These are phyloP conservation scores for Phytophthora meadii DNA, from an alignment of 352 stramenopile genomes.

Conservation along the genomic window DNA sequence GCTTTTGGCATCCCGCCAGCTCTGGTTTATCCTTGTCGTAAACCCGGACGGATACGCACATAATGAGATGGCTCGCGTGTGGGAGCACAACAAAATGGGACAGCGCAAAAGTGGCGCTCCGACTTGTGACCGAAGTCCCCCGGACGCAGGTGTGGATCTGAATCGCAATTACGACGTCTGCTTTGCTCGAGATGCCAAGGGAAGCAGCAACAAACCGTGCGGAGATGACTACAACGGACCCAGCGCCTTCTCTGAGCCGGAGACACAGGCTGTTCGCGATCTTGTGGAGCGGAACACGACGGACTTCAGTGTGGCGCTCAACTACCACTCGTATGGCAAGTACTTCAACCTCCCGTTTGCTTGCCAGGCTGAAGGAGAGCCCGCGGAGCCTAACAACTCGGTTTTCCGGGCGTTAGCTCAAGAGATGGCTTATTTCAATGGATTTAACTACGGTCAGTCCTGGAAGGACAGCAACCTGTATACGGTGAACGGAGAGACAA, in stretches of 20 bases:
- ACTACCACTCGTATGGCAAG: conserved; percentile 88
- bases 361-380: conserved; percentile 67
- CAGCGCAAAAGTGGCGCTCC: conserved; percentile 75
- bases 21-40: conserved; percentile 87
- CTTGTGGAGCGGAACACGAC: conserved; percentile 62
- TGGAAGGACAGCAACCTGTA: conserved; percentile 89
- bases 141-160: conserved; percentile 73
- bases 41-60: conserved; percentile 86
- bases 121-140: conserved; percentile 38
- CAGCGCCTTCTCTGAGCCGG: conserved; percentile 79
- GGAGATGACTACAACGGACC: conserved; percentile 79
- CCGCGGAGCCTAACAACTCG: conserved; percentile 34
- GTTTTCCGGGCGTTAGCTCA: conserved; percentile 62
- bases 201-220: conserved; percentile 72
- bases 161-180: conserved; percentile 90
- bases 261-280: conserved; percentile 75
- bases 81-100: conserved; percentile 50
- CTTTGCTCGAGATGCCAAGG: conserved; percentile 65
- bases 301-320: conserved; percentile 71
- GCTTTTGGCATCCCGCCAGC: conserved; percentile 68
- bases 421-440: conserved; percentile 81
- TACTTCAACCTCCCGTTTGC: conserved; percentile 89
- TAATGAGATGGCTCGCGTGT: conserved; percentile 72
- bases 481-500: conserved; percentile 88
- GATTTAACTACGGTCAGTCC: conserved; percentile 77